A percentile compares a stretch with the other conserved stretches of the same genome.
Evolutionary conservation across 2,329 filamentous ascomycete genomes (phyloP).

Genomic region (Remersonia thermophila): DNA sequence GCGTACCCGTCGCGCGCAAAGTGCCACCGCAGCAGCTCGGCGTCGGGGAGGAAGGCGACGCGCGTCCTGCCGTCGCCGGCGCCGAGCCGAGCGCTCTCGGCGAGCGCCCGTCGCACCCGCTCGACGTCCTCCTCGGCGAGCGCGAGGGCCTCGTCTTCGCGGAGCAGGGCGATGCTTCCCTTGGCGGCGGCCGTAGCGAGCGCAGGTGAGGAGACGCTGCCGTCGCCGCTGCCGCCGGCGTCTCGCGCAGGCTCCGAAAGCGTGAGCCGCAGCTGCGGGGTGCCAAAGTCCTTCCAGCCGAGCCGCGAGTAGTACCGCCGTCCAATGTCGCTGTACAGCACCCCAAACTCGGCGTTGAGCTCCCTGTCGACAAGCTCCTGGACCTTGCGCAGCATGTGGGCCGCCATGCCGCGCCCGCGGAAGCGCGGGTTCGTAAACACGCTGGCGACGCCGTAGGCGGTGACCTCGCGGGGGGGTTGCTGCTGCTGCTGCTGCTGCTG

Average conservation of each 20-base stretch:
- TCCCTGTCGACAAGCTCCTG: conserved; percentile 21
- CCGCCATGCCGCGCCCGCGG: conserved; percentile 24
- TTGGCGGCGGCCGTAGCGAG: too few species aligned
- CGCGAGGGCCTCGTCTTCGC: conserved; percentile 12
- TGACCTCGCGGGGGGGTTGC: conserved; percentile 1
- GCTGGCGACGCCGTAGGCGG: conserved; percentile 23
- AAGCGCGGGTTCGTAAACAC: conserved; percentile 25
- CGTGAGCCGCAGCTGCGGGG: conserved; percentile 21
- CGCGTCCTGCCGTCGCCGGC: conserved; percentile 18
- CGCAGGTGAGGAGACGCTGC: too few species aligned
- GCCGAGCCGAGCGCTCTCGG: too few species aligned
- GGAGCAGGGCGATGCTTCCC: conserved; percentile 16
- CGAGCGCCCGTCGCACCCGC: conserved; percentile 10
- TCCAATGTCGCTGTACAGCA: conserved; percentile 24
- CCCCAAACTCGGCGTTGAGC: conserved; percentile 19
- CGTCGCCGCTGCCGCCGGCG: too few species aligned
- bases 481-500: too few species aligned
- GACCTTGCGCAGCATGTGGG: conserved; percentile 21
- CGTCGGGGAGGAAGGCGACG: conserved; percentile 22
- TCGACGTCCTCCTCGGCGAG: conserved; percentile 19
- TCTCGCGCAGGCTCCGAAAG: too few species aligned
- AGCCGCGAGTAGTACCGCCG: conserved; percentile 21
- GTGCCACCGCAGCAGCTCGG: conserved; percentile 22
- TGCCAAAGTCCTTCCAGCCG: conserved; percentile 24
- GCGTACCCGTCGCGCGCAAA: conserved; percentile 20